Base-by-base conservation (phyloP, 1,284 basidiomycete genomes). In the Ganoderma lucidum region DNA sequence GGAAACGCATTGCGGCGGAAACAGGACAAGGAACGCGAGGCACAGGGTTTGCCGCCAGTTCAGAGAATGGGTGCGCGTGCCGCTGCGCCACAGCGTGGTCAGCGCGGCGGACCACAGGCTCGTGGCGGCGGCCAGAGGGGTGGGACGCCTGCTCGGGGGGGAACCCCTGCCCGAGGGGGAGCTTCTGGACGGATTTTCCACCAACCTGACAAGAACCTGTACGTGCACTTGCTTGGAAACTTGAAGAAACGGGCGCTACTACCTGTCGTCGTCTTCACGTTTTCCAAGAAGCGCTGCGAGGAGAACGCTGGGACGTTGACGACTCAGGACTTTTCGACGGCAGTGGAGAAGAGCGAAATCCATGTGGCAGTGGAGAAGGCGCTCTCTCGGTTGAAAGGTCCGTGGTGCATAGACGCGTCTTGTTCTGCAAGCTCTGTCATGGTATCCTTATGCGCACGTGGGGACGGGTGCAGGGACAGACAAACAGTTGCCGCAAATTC, bases 11-110 rank as follows among this genome's bases (percentile, higher is more conserved):
- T 98, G 28, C 90, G 92, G 65, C 88, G 96, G 41, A 99, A 98
- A 82, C 98, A 99, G 80, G 97, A 99, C 80, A 99, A 98, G 81
- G 97, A 99, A 79, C 88, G 97, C 61, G 96, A 99, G 82, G 95
- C 96, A 0, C 95, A 95, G 1, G 97, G 96, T 0, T 82, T 98
- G 23, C 89, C 93, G 14, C 95, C 95, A 6, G 88, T 96, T 0
- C 91, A 93, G 74, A 88, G 91, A 56, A 86, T 92, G 14, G 96
- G 95, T 44, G 94, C 93, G 3, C 88, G 94, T 44, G 95, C 93
- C 14, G 90, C 89, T 1, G 86, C 89, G 23, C 83, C 86, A 2
- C 88, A 91, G n/a, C 83, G 86, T 2, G 86, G 86, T 17, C 81
- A 80, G 76, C 84, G 93, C 65, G 90, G 91, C 14, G 88, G 88